Conservation (phyloP, 306 rosid genomes). For the Sechiopsis laciniata region DNA sequence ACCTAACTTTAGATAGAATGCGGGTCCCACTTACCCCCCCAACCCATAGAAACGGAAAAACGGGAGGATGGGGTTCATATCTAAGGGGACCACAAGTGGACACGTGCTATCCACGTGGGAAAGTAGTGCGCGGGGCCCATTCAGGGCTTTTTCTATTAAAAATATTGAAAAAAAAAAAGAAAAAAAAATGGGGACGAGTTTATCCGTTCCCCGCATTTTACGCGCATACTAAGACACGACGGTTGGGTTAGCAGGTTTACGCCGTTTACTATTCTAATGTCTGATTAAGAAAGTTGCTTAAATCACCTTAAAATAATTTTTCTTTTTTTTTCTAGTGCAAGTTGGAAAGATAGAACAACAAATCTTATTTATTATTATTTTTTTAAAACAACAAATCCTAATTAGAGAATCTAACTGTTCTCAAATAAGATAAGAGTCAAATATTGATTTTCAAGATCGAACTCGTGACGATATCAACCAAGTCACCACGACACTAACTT, state of each 20-base stretch:
- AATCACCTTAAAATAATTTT: no score
- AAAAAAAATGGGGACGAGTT: neutral
- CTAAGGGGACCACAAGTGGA: neutral
- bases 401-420: no score
- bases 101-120: conserved; percentile 14
- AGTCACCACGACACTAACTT: no score
- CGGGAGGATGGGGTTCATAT: neutral
- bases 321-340: no score
- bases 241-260: neutral
- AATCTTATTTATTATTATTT: no score
- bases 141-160: no score
- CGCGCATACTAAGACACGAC: conserved; percentile 1
- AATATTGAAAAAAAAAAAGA: neutral
- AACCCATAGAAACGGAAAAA: neutral
- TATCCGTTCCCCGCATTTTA: conserved; percentile 21
- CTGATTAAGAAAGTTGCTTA: neutral
- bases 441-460: no score
- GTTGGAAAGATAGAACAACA: no score
- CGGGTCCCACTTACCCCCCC: conserved; percentile 1
- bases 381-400: no score
- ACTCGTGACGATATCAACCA: no score
- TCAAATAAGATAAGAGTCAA: no score
- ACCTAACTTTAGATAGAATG: neutral
- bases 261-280: neutral
- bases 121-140: neutral